Percentiles rank a stretch among this genome's conserved stretches.
These are phyloP conservation scores for Salvia miltiorrhiza DNA, from an alignment of 257 asterid genomes.

Conservation along the genomic window DNA sequence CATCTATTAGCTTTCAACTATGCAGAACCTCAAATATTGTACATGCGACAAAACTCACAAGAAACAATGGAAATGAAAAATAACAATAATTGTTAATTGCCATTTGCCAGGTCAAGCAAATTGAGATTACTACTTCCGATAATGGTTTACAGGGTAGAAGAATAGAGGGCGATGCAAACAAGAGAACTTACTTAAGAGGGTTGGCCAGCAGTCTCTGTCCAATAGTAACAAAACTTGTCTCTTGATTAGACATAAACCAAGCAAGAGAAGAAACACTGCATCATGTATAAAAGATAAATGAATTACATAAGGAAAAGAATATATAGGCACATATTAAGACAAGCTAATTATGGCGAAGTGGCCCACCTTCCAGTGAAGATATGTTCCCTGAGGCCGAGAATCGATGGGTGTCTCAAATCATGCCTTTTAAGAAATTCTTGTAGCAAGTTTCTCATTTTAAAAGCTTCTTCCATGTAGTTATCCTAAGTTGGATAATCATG, in stretches of 20 bases:
- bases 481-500: constrained; percentile 45
- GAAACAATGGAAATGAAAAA: neutral
- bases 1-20: constrained; percentile 3
- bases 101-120: neutral
- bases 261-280: constrained; percentile 99
- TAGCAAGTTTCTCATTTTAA: constrained; percentile 96
- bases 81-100: neutral
- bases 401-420: constrained; percentile 88
- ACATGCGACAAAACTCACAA: neutral
- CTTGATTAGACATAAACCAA: constrained; percentile 99
- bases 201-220: constrained; percentile 96
- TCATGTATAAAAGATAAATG: constrained; percentile 18
- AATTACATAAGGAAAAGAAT: constrained; percentile 2
- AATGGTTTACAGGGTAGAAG: neutral
- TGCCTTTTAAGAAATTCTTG: constrained; percentile 85
- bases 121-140: neutral
- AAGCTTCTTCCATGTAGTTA: constrained; percentile 99
- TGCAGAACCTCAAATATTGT: neutral
- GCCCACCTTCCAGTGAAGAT: constrained; percentile 95
- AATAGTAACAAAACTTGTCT: constrained; percentile 94
- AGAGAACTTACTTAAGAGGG: constrained; percentile 77
- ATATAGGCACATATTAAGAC: constrained; percentile 1
- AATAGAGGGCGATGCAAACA: constrained; percentile 1
- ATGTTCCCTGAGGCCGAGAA: constrained; percentile 96
- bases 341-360: constrained; percentile 16